Evolutionary conservation across 1,284 basidiomycete species (phyloP).

Genomic region (Microbotryum lychnidis-dioicae): DNA sequence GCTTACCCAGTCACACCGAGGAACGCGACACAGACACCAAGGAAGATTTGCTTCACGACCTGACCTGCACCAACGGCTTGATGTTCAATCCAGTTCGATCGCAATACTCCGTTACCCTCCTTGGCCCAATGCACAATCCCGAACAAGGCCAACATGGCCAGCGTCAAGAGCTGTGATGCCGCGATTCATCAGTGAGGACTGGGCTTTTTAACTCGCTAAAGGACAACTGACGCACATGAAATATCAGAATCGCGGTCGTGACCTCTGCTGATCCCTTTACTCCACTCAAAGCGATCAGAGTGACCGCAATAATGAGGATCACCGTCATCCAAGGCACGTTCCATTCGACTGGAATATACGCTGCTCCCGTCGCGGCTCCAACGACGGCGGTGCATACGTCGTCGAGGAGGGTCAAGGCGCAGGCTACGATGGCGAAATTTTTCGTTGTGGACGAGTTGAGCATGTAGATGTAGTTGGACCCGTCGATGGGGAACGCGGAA

Average conservation of each 20-base stretch:
- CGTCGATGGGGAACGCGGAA: conserved; percentile 56
- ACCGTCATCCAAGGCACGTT: conserved; percentile 49
- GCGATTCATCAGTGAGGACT: too few species aligned
- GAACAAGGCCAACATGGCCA: conserved; percentile 49
- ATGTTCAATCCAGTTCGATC: conserved; percentile 50
- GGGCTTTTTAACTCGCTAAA: too few species aligned
- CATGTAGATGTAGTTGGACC: conserved; percentile 61
- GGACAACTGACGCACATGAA: background rate
- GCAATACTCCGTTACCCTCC: conserved; percentile 47
- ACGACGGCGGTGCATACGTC: conserved; percentile 58
- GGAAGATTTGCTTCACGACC: conserved; percentile 49
- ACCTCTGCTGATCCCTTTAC: conserved; percentile 52
- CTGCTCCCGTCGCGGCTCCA: conserved; percentile 58
- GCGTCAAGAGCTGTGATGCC: conserved; percentile 43
- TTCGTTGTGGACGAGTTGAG: conserved; percentile 48
- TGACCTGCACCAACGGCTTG: conserved; percentile 35
- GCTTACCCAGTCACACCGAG: conserved; percentile 57
- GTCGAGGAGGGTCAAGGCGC: conserved; percentile 56
- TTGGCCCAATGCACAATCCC: conserved; percentile 50
- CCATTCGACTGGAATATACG: conserved; percentile 58
- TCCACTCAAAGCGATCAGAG: conserved; percentile 52
- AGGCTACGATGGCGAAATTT: conserved; percentile 52
- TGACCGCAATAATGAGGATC: conserved; percentile 50
- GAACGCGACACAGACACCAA: conserved; percentile 59
- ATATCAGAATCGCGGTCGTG: background rate